Evolutionary conservation across 192 early-diverging fungal genomes (phyloP), one percentile per base, ranked within the genome.

Genomic region (Coemansia sp.): DNA sequence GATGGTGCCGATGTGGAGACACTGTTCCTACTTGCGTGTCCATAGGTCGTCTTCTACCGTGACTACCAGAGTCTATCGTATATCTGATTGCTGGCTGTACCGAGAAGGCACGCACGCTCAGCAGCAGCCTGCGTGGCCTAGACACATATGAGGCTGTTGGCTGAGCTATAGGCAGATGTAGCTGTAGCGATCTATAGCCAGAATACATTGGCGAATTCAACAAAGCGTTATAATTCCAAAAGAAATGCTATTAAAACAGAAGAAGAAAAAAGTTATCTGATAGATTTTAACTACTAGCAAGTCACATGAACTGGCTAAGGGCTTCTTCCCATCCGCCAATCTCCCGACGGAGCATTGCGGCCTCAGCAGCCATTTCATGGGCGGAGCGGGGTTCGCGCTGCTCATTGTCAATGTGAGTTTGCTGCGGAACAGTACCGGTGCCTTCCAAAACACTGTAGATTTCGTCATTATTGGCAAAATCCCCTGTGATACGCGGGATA

Each of bases 381-480:
- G 68, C 67, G 9, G 84, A 79, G n/a, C 95, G 51, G 14, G 93
- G 83, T 33, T 59, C 57, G 18, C 92, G 70, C 28, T 90, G 83
- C 13, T 91, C 88, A 53, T 84, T 82, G 68, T 91, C 90, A 1
- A 86, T 77, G 13, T 38, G 46, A 2, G 46, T 52, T 31, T 23
- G 49, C 21, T 45, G 54, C 23, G 55, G 60, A 20, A 44, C 30
- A 26, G 15, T 56, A 52, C 48, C 65, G 50, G 38, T 84, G 64
- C 55, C 61, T 36, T 93, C 79, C 42, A 96, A 83, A 18, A 85
- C 91, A 18, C 72, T 69, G 54, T 95, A 94, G 38, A 95, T 87
- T 36, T 93, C 91, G 68, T 98, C 92, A 53, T 95, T 96, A 53
- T 88, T 79, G 11, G 77, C 73, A 77, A 81, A 94, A 60, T 98